Evolutionary conservation across 441 rosid species (phyloP).

Genomic region (Bruguiera hainesii): DNA sequence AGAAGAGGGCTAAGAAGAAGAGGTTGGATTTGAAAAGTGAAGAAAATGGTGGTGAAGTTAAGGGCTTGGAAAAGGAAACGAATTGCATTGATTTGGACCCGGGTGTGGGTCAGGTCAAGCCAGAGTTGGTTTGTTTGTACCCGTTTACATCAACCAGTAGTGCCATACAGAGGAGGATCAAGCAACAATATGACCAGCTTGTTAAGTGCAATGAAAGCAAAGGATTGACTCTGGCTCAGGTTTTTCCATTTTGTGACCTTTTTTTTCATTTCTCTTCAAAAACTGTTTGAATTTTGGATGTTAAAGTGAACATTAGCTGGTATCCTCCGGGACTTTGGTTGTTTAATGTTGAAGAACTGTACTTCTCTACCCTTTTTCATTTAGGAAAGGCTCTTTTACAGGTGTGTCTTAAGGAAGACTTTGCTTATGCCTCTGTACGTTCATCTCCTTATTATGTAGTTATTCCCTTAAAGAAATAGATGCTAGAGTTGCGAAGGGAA

Average conservation of each 20-base stretch:
- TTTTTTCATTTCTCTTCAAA: background rate
- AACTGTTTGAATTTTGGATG: too few relatives aligned
- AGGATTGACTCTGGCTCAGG: conserved; percentile 80
- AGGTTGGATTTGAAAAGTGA: conserved; percentile 29
- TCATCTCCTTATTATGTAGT: too few relatives aligned
- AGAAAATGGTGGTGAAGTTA: conserved; percentile 35
- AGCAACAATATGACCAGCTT: conserved; percentile 78
- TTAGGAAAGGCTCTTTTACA: too few relatives aligned
- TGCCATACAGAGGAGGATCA: conserved; percentile 91
- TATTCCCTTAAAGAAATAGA: too few relatives aligned
- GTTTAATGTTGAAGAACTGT: too few relatives aligned
- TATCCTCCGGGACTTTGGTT: too few relatives aligned
- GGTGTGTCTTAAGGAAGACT: too few relatives aligned
- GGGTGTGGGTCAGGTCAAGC: conserved; percentile 32
- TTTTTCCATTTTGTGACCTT: conserved; percentile 19
- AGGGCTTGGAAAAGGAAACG: conserved; percentile 19
- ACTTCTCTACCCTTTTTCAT: too few relatives aligned
- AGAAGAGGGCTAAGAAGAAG: conserved; percentile 51
- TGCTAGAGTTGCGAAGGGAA: too few relatives aligned
- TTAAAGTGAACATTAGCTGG: too few relatives aligned
- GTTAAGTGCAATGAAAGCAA: conserved; percentile 63
- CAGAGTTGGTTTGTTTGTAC: conserved; percentile 67
- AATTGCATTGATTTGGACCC: conserved; percentile 13
- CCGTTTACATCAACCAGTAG: conserved; percentile 81
- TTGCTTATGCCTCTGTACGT: too few relatives aligned